Evolutionary conservation across 768 basidiomycete species (phyloP).

Genomic region (Nidularia pulvinata): DNA sequence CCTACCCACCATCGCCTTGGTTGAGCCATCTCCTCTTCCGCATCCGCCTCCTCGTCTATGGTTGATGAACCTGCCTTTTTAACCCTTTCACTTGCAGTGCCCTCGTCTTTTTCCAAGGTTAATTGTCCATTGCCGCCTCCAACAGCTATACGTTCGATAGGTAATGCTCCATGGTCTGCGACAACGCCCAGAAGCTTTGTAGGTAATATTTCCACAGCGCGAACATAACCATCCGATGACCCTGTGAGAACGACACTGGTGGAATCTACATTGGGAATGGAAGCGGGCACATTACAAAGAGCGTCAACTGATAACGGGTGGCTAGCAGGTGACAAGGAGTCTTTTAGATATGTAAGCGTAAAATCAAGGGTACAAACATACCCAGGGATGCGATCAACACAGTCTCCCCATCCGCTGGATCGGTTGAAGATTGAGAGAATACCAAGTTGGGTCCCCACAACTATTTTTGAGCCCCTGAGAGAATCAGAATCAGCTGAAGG

Average conservation of each 20-base stretch:
- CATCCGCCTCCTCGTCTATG: conserved; percentile 12
- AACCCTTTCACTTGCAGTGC: conserved; percentile 2
- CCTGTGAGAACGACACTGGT: conserved; percentile 81
- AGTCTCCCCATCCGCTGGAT: conserved; percentile 87
- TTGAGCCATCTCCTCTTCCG: conserved; percentile 10
- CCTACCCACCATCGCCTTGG: conserved; percentile 77
- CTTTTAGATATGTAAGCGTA: neutral
- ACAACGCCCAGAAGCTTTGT: conserved; percentile 90
- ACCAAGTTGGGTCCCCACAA: conserved; percentile 90
- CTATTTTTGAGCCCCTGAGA: conserved; percentile 70
- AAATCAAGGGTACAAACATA: conserved; percentile 27
- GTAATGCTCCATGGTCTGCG: conserved; percentile 90
- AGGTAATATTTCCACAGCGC: conserved; percentile 86
- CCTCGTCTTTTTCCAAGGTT: conserved; percentile 20
- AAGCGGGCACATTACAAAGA: conserved; percentile 69
- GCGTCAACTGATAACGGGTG: conserved; percentile 94
- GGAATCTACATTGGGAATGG: conserved; percentile 59
- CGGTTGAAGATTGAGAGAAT: conserved; percentile 91
- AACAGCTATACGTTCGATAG: conserved; percentile 84
- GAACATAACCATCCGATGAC: conserved; percentile 89
- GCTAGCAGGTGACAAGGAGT: conserved; percentile 30
- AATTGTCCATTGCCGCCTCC: conserved; percentile 34
- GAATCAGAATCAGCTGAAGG: too few species aligned
- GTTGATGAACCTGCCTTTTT: conserved; percentile 6
- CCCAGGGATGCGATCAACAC: conserved; percentile 90